Conservation (phyloP, 345 rosid genomes). For the Syzygium oleosum region DNA sequence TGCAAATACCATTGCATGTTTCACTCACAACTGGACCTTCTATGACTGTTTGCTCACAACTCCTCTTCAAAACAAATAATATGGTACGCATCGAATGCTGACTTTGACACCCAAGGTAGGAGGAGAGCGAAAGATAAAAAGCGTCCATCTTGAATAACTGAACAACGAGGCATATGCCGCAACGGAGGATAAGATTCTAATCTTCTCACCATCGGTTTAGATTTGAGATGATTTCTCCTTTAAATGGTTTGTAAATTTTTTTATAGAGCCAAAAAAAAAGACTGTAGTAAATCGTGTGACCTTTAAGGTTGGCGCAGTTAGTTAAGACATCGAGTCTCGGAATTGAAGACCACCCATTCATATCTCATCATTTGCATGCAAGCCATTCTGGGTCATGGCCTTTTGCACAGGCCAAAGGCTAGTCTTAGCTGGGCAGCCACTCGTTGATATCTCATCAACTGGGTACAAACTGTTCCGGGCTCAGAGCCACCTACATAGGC, state of each 20-base stretch:
- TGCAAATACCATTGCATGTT: not conserved
- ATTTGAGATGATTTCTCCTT: not conserved
- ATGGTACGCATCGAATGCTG: not conserved
- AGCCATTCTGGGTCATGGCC: too few species aligned
- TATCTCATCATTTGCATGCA: too few species aligned
- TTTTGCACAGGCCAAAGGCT: too few species aligned
- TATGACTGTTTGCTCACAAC: not conserved
- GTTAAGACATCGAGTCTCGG: not conserved
- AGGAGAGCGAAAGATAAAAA: not conserved
- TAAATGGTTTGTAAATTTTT: not conserved
- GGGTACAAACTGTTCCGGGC: not conserved
- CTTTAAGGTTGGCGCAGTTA: not conserved
- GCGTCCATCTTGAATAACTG: not conserved
- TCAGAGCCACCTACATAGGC: rapidly evolving
- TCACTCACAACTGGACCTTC: not conserved
- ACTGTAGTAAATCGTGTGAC: not conserved
- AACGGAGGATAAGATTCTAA: not conserved
- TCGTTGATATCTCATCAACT: rapidly evolving
- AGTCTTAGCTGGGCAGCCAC: not conserved
- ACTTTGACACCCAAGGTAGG: not conserved
- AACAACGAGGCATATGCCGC: not conserved
- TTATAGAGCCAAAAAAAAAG: not conserved
- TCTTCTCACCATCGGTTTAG: not conserved
- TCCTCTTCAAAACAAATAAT: not conserved
- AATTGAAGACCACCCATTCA: not conserved